Base-by-base conservation (phyloP, 495 filamentous ascomycete species). In the Neurospora terricola region DNA sequence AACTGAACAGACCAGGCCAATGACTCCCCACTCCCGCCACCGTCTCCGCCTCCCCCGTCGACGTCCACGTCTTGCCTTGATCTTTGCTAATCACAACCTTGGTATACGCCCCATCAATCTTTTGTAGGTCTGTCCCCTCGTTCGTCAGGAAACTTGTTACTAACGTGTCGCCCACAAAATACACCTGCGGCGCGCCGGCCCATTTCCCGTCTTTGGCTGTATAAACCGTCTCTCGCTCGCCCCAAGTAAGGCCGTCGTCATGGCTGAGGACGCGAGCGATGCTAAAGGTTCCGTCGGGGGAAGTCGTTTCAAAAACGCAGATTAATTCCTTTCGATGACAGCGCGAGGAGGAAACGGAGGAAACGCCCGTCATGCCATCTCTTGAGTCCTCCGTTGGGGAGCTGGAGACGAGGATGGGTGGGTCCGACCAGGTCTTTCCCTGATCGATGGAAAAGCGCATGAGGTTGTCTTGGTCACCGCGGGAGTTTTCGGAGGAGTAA, bases 71-170 rank as follows among this genome's bases (percentile, higher is more conserved):
- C 1, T 2, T 42, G 0, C 71, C 76, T 0, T 36, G 62, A 5
- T 76, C 59, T 0, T 38, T 14, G 1, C 70, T 72, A 0, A 59
- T 62, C 3, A 77, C 69, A 0, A 77, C 5, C 38, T 75, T 77
- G 74, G 81, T 76, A 62, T 75, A 71, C 5, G 69, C 75, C 18
- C 76, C 79, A 42, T 81, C 79, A 62, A 79, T 71, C 5, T 71
- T 39, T 0, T 34, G 75, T 74, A 69, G 72, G 0, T 62, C 54
- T 23, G 72, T 72, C 70, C 89, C 87, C 73, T 91, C 89, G 73
- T 91, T 86, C 1, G 88, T 91, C 86, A 89, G 88, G 76, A 91
- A 91, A 39, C 86, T 86, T 0, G 83, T 83, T 3, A 87, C 88
- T 69, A 91, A 71, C 2, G 84, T 86, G 10, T 86, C 87, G 45